phyloP scores from a whole-genome alignment of 805 yeast species.

The Ogataea glucozyma region DNA sequence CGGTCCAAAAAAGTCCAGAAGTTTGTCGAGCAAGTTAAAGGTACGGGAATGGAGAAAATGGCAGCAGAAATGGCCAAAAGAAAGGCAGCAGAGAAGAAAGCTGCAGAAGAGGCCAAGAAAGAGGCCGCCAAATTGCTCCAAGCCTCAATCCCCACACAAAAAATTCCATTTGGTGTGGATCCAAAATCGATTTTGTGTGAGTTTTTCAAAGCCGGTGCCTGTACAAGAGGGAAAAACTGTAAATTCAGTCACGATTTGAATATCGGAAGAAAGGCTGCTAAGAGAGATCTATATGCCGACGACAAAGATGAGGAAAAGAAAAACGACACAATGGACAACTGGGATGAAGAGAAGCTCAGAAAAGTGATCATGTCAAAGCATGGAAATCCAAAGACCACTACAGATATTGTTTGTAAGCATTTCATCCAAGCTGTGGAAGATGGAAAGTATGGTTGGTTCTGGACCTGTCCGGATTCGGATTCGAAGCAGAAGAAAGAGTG shows the following conservation, averaged over 20 bases:
- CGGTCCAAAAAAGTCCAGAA: conserved; percentile 88
- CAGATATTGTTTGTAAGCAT: conserved; percentile 90
- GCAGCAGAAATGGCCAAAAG: conserved; percentile 56
- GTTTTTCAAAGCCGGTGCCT: conserved; percentile 78
- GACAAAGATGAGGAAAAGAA: conserved; percentile 53
- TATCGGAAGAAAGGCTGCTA: conserved; percentile 82
- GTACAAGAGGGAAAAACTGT: conserved; percentile 84
- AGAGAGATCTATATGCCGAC: conserved; percentile 92
- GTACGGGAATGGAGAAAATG: conserved; percentile 53
- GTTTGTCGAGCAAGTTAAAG: conserved; percentile 65
- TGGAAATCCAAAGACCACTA: conserved; percentile 91
- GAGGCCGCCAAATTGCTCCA: conserved; percentile 83
- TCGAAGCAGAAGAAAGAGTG: conserved; percentile 56
- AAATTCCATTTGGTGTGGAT: conserved; percentile 95
- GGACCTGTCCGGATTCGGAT: conserved; percentile 96
- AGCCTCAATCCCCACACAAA: conserved; percentile 66
- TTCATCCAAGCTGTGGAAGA: conserved; percentile 97
- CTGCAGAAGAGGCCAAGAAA: conserved; percentile 83
- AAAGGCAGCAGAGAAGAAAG: conserved; percentile 84
- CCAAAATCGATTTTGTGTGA: conserved; percentile 93
- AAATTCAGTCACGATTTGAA: conserved; percentile 89
- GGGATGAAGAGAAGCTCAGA: conserved; percentile 96
- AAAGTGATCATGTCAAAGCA: conserved; percentile 86
- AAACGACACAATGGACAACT: conserved; percentile 86
- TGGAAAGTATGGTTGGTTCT: conserved; percentile 98